A percentile compares a stretch with the other conserved stretches of the same genome.
These are phyloP conservation scores for Elsinoe australis DNA, from an alignment of 2,329 filamentous ascomycete genomes.

Conservation along the genomic window DNA sequence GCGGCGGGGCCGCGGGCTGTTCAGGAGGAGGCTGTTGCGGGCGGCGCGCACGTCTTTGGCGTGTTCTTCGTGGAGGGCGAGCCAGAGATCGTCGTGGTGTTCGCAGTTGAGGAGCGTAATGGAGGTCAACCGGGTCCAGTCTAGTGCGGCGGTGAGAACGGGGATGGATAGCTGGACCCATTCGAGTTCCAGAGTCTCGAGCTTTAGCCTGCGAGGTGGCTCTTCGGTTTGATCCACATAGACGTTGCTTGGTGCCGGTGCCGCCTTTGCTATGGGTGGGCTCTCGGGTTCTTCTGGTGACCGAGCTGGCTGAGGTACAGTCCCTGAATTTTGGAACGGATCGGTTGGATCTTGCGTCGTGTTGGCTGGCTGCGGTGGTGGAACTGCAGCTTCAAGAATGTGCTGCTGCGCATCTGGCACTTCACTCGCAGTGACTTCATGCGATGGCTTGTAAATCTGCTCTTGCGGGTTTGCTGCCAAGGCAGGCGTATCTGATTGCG, in stretches of 20 bases:
- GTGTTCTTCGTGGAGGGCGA: slow-evolving; percentile 50
- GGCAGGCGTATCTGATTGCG: too few relatives aligned
- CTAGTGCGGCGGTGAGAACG: slow-evolving; percentile 61
- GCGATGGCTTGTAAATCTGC: too few relatives aligned
- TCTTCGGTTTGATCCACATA: not conserved
- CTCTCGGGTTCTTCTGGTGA: not conserved
- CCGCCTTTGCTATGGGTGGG: not conserved
- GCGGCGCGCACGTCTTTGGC: slow-evolving; percentile 5
- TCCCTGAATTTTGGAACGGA: too few relatives aligned
- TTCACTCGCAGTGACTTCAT: too few relatives aligned
- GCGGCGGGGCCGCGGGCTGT: not conserved
- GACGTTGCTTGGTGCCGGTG: not conserved
- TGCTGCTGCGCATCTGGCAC: too few relatives aligned
- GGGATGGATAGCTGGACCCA: slow-evolving; percentile 64
- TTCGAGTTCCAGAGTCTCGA: slow-evolving; percentile 70
- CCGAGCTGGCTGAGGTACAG: too few relatives aligned
- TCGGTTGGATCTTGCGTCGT: too few relatives aligned
- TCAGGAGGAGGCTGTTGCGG: not conserved
- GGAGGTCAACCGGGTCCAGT: slow-evolving; percentile 65
- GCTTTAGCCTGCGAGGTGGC: slow-evolving; percentile 45
- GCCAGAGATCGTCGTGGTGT: slow-evolving; percentile 69
- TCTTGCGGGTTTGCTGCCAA: too few relatives aligned
- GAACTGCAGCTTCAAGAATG: too few relatives aligned
- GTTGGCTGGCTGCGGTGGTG: too few relatives aligned
- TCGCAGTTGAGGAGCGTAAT: slow-evolving; percentile 67